Conservation (phyloP, 352 stramenopile species). For the Phytophthora fragariaefolia region DNA sequence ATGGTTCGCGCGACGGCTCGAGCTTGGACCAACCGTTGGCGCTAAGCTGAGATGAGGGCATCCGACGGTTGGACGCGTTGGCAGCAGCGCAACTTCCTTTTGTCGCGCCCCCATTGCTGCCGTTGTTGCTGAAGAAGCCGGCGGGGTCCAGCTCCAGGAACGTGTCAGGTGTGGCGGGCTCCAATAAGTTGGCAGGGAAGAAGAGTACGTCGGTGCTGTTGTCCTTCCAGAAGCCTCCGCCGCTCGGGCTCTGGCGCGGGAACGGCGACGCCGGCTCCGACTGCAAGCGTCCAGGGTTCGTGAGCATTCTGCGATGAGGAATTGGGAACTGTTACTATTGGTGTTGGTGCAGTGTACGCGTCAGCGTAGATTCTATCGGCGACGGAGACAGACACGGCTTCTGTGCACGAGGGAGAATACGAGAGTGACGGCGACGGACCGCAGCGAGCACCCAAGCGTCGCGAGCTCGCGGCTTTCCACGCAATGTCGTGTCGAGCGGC, state of each 20-base stretch:
- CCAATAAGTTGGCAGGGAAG: slow-evolving; percentile 34
- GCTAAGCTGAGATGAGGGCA: neutral
- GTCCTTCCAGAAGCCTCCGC: slow-evolving; percentile 9
- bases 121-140: slow-evolving; percentile 29
- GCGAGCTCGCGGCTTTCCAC: slow-evolving; percentile 34
- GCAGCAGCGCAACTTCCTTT: slow-evolving; percentile 32
- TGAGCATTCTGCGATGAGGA: slow-evolving; percentile 19
- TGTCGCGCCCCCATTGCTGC: slow-evolving; percentile 3
- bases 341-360: slow-evolving; percentile 18
- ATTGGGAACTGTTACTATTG: neutral
- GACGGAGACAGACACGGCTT: slow-evolving; percentile 17
- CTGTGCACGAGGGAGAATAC: slow-evolving; percentile 27
- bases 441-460: slow-evolving; percentile 31
- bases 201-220: slow-evolving; percentile 23
- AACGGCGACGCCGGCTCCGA: neutral
- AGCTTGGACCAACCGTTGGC: slow-evolving; percentile 32
- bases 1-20: slow-evolving; percentile 61
- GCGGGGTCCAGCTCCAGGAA: slow-evolving; percentile 33
- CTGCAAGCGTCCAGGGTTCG: slow-evolving; percentile 18
- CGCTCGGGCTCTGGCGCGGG: slow-evolving; percentile 1
- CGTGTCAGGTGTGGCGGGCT: slow-evolving; percentile 35
- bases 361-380: slow-evolving; percentile 10
- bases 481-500: slow-evolving; percentile 9
- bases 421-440: slow-evolving; percentile 27
- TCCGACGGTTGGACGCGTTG: neutral